These are phyloP conservation scores for Lichenothelia convexa DNA, from an alignment of 495 filamentous ascomycete genomes.

Conservation along the genomic window DNA sequence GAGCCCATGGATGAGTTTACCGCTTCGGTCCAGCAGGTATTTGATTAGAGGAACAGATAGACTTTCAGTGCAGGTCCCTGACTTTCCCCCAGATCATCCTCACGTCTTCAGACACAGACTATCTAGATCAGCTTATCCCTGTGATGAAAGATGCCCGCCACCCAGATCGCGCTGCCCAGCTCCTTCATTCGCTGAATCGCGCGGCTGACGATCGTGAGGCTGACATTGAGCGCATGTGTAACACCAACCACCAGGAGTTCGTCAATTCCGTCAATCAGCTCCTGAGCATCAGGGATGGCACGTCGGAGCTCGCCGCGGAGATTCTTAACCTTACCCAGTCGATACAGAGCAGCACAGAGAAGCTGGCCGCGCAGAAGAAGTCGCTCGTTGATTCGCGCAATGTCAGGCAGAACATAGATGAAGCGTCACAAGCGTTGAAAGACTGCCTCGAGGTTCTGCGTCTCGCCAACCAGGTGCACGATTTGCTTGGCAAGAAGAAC, in stretches of 20 bases:
- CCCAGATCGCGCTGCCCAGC: constrained; percentile 50
- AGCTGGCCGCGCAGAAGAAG: constrained; percentile 86
- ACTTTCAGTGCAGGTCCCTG: not conserved
- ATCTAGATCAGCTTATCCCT: constrained; percentile 85
- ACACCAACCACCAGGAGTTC: constrained; percentile 93
- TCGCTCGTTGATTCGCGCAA: constrained; percentile 74
- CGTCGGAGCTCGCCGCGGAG: constrained; percentile 70
- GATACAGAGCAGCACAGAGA: constrained; percentile 90
- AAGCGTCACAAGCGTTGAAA: constrained; percentile 72
- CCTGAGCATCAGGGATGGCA: constrained; percentile 74
- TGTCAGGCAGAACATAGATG: constrained; percentile 90
- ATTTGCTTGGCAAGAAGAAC: constrained; percentile 73
- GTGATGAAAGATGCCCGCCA: constrained; percentile 76
- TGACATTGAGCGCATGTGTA: constrained; percentile 89
- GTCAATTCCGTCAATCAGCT: constrained; percentile 83
- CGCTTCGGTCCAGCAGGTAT: constrained; percentile 21
- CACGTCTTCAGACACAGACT: constrained; percentile 78
- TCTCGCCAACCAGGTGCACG: constrained; percentile 86
- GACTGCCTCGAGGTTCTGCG: constrained; percentile 84
- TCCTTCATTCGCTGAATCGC: constrained; percentile 57
- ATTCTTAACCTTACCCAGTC: constrained; percentile 84
- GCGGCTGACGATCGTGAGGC: constrained; percentile 73
- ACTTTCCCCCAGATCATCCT: constrained; percentile 52
- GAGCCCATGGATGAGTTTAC: constrained; percentile 21
- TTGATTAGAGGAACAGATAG: not conserved